Percentiles rank a stretch among this genome's conserved stretches.
Evolutionary conservation across 2,329 filamentous ascomycete genomes (phyloP).

Genomic region (Trichophyton simii): DNA sequence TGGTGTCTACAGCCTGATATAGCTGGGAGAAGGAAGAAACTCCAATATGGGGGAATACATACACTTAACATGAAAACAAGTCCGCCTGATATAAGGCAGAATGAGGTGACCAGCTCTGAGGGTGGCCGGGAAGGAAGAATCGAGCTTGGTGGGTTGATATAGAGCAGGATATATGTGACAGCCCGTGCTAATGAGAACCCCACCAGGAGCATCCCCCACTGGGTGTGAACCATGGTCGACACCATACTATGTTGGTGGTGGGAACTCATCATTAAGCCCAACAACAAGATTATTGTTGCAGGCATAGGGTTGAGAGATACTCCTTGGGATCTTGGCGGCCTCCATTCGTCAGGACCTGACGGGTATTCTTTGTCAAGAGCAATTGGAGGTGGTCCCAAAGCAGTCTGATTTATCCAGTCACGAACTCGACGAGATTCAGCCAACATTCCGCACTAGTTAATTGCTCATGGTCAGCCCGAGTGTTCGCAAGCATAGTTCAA

Average conservation of each 20-base stretch:
- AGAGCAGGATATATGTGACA: conserved; percentile 68
- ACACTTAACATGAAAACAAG: conserved; percentile 86
- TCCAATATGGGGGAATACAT: conserved; percentile 29
- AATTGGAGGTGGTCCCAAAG: conserved; percentile 1
- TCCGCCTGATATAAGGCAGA: conserved; percentile 77
- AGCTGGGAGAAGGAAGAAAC: background rate
- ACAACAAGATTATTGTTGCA: conserved; percentile 68
- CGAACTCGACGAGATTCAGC: conserved; percentile 63
- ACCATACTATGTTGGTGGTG: conserved; percentile 76
- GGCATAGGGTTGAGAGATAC: conserved; percentile 82
- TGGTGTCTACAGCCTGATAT: background rate
- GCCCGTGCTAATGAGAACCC: conserved; percentile 67
- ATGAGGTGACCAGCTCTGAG: conserved; percentile 74
- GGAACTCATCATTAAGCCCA: conserved; percentile 91
- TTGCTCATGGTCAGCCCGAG: conserved; percentile 9
- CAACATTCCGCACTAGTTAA: conserved; percentile 62
- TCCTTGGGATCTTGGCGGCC: conserved; percentile 53
- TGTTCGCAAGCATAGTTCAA: conserved; percentile 5
- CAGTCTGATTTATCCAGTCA: conserved; percentile 37
- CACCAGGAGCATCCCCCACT: conserved; percentile 79
- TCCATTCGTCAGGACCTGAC: conserved; percentile 39
- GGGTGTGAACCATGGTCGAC: conserved; percentile 82
- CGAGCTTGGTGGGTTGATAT: conserved; percentile 67
- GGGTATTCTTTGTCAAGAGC: conserved; percentile 4
- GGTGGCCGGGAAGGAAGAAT: conserved; percentile 73